Percentiles rank a stretch among this genome's conserved stretches.
phyloP scores from a whole-genome alignment of 2,329 filamentous ascomycete genomes.

The Helicocarpus griseus region DNA sequence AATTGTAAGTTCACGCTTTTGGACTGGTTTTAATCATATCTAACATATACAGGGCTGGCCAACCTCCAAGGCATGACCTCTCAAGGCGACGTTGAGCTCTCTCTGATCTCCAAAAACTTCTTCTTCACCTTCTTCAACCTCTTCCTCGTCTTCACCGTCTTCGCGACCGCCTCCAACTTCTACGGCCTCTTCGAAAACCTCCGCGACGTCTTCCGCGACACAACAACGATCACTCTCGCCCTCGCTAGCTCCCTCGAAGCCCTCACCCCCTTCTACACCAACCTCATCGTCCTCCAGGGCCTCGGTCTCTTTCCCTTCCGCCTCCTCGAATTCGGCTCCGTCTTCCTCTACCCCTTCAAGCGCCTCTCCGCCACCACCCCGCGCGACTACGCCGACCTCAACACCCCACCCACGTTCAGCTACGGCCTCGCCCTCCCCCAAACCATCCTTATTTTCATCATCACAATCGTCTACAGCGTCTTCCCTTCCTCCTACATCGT shows the following conservation, averaged over 20 bases:
- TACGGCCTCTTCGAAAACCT: slow-evolving; percentile 55
- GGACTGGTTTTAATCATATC: background rate
- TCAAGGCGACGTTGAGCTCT: slow-evolving; percentile 86
- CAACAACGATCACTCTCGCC: slow-evolving; percentile 63
- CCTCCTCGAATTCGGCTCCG: slow-evolving; percentile 78
- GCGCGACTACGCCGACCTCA: slow-evolving; percentile 74
- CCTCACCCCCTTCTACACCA: slow-evolving; percentile 78
- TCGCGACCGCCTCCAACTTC: slow-evolving; percentile 70
- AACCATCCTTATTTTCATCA: slow-evolving; percentile 83
- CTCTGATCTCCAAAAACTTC: slow-evolving; percentile 95
- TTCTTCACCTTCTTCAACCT: slow-evolving; percentile 99
- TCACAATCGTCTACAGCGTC: slow-evolving; percentile 91
- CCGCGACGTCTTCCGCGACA: slow-evolving; percentile 65
- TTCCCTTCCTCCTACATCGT: slow-evolving; percentile 71
- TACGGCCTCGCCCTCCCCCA: slow-evolving; percentile 96
- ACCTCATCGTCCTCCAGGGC: slow-evolving; percentile 87
- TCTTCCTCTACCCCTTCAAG: slow-evolving; percentile 72
- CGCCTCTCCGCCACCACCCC: slow-evolving; percentile 75
- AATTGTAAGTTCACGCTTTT: slow-evolving; percentile 52
- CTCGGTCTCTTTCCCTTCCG: slow-evolving; percentile 90
- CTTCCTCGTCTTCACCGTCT: slow-evolving; percentile 86
- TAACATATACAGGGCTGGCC: slow-evolving; percentile 50
- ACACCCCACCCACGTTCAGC: slow-evolving; percentile 76
- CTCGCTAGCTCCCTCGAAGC: slow-evolving; percentile 66
- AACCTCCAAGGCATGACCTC: slow-evolving; percentile 92